These are phyloP conservation scores for Cordyceps cicadae DNA, from an alignment of 2,329 filamentous ascomycete species.

Conservation along the genomic window DNA sequence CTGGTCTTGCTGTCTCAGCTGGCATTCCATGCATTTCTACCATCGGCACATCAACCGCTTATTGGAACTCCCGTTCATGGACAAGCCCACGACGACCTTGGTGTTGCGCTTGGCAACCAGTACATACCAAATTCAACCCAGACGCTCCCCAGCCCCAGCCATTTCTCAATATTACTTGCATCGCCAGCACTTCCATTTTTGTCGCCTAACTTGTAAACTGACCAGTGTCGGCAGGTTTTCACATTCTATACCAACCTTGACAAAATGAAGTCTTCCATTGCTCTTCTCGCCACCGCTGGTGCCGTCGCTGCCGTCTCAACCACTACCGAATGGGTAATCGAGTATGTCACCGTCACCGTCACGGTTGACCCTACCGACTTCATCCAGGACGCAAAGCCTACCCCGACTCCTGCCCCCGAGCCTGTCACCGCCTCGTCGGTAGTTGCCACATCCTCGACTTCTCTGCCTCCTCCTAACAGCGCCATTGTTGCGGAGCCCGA, in stretches of 20 bases:
- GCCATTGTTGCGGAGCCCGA: conserved; percentile 11
- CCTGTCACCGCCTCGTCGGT: conserved; percentile 17
- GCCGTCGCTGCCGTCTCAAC: conserved; percentile 33
- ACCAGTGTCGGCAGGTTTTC: conserved; percentile 7
- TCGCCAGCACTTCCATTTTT: not conserved
- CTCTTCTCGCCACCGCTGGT: conserved; percentile 39
- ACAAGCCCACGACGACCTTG: not conserved
- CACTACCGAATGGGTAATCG: conserved; percentile 33
- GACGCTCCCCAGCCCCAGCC: not conserved
- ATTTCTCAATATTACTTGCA: not conserved
- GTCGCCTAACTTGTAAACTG: conserved; percentile 13
- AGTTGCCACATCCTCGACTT: conserved; percentile 12
- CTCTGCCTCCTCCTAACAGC: conserved; percentile 8
- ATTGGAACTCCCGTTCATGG: not conserved
- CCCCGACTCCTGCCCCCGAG: conserved; percentile 12
- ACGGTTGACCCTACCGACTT: conserved; percentile 25
- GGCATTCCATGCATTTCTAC: conserved; percentile 10
- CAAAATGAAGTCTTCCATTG: conserved; percentile 44
- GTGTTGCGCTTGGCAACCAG: conserved; percentile 2
- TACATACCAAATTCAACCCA: conserved; percentile 3
- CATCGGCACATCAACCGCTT: not conserved
- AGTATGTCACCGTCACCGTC: conserved; percentile 37
- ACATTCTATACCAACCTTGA: conserved; percentile 2
- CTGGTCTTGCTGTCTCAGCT: conserved; percentile 5
- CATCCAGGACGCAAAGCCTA: conserved; percentile 18